Conservation (phyloP, 106 monocot genomes). For the Dactylorhiza incarnata region DNA sequence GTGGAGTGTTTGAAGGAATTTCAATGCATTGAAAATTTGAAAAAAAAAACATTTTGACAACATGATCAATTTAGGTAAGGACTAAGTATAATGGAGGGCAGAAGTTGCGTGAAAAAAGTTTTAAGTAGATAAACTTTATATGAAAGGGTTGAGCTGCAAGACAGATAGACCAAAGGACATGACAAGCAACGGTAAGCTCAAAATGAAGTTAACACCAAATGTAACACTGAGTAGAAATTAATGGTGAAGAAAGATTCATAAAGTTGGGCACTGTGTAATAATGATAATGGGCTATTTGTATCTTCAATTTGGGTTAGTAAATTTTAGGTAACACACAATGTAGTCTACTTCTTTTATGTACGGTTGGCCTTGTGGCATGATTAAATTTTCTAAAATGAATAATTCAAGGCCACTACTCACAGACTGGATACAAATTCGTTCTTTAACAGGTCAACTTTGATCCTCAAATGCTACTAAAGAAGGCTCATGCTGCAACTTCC, state of each 20-base stretch:
- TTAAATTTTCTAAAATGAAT: not conserved
- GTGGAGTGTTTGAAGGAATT: not conserved
- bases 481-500: slow-evolving; percentile 77
- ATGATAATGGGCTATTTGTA: not conserved
- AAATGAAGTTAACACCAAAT: too few species aligned
- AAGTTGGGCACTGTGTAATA: too few species aligned
- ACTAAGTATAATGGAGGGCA: not conserved
- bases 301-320: not conserved
- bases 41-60: not conserved
- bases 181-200: too few species aligned
- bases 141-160: too few species aligned
- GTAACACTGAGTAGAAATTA: too few species aligned
- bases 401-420: not conserved
- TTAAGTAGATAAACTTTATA: too few species aligned
- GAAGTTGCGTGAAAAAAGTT: too few species aligned
- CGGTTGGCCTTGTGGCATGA: not conserved
- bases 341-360: not conserved
- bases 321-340: not conserved
- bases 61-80: not conserved
- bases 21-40: not conserved
- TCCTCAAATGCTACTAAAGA: slow-evolving; percentile 72
- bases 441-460: slow-evolving; percentile 53
- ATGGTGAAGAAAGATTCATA: too few species aligned
- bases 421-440: not conserved
- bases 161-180: too few species aligned